Percentiles rank a stretch among this genome's conserved stretches.
These are phyloP conservation scores for Penicillium egyptiacum DNA, from an alignment of 495 filamentous ascomycete species.

Conservation along the genomic window DNA sequence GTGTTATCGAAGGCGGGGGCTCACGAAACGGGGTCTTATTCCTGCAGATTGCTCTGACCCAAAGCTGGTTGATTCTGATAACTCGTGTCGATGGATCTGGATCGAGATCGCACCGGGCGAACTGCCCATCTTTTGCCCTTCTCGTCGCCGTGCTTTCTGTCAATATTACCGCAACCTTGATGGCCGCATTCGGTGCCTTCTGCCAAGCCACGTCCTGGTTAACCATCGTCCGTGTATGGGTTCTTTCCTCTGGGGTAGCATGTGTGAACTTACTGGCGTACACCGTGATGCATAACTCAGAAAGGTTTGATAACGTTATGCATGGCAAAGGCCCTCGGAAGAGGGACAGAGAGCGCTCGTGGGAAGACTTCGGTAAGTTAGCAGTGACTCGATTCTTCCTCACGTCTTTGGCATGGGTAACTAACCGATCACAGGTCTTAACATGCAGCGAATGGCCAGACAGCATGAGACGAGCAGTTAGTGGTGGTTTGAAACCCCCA, in stretches of 20 bases:
- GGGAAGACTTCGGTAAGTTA: conserved; percentile 83
- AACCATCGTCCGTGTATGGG: conserved; percentile 81
- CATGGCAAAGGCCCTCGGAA: conserved; percentile 80
- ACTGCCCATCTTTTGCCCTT: conserved; percentile 80
- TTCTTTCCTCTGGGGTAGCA: conserved; percentile 76
- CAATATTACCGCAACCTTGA: conserved; percentile 78
- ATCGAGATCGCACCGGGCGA: conserved; percentile 69
- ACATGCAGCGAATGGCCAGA: conserved; percentile 63
- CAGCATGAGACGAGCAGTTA: conserved; percentile 10
- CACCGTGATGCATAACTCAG: conserved; percentile 73
- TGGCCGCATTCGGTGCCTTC: conserved; percentile 79
- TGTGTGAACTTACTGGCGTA: conserved; percentile 72
- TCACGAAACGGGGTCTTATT: conserved; percentile 80
- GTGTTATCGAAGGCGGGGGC: conserved; percentile 86
- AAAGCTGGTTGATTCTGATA: conserved; percentile 97
- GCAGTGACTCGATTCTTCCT: neutral
- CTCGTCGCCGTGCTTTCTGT: conserved; percentile 72
- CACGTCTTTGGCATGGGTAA: neutral
- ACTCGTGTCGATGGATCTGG: conserved; percentile 73
- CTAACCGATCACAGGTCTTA: conserved; percentile 60
- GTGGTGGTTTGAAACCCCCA: neutral
- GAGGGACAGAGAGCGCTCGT: conserved; percentile 67
- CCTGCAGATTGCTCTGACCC: conserved; percentile 84
- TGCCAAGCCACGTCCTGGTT: conserved; percentile 67
- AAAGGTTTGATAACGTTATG: conserved; percentile 86